phyloP scores from a whole-genome alignment of 2,329 filamentous ascomycete species.

The Apiospora hydei region DNA sequence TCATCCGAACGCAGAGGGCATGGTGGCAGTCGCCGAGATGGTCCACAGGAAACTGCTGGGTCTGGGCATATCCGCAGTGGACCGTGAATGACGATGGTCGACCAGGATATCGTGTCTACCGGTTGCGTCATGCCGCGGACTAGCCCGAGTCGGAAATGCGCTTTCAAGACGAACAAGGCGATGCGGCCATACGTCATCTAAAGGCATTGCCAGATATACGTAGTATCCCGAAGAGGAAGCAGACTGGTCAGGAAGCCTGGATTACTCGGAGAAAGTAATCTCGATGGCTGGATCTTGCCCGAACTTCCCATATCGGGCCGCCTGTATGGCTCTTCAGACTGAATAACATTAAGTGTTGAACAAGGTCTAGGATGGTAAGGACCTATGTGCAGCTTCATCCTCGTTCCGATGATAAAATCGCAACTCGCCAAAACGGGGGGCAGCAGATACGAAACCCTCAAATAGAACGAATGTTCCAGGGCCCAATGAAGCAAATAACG shows the following conservation, averaged over 20 bases:
- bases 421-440: background rate
- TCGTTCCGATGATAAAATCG: background rate
- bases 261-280: background rate
- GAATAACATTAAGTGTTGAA: background rate
- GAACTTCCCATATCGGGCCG: conserved; percentile 2
- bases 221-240: background rate
- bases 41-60: conserved; percentile 26
- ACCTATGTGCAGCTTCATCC: background rate
- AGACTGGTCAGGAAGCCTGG: background rate
- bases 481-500: background rate
- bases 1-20: conserved; percentile 41
- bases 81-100: background rate
- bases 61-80: background rate
- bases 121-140: background rate
- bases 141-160: background rate
- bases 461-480: background rate
- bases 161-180: background rate
- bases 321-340: background rate
- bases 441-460: background rate
- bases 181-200: background rate
- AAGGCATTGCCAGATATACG: background rate
- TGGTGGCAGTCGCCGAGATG: conserved; percentile 39
- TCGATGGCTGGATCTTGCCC: conserved; percentile 2
- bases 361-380: background rate
- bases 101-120: background rate